phyloP scores from a whole-genome alignment of 768 basidiomycete genomes.

The Lentinula edodes region DNA sequence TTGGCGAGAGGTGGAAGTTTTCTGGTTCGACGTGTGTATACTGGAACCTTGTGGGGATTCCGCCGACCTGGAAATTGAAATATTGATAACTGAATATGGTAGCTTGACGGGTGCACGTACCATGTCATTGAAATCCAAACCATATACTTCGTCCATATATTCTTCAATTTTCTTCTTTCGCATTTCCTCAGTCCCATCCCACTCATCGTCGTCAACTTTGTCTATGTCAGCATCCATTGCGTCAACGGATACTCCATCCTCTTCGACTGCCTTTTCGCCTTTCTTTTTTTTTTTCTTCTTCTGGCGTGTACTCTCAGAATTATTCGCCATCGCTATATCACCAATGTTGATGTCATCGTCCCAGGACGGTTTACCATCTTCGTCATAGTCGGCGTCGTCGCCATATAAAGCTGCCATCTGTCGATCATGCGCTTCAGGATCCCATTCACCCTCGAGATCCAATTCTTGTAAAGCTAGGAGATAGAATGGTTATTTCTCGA shows the following conservation, averaged over 20 bases:
- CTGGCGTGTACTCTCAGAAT: slow-evolving; percentile 25
- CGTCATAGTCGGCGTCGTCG: slow-evolving; percentile 36
- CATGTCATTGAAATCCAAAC: slow-evolving; percentile 93
- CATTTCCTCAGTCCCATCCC: slow-evolving; percentile 90
- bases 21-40: slow-evolving; percentile 69
- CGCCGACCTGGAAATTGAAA: slow-evolving; percentile 59
- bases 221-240: slow-evolving; percentile 42
- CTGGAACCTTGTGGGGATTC: slow-evolving; percentile 88
- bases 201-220: slow-evolving; percentile 46
- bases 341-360: slow-evolving; percentile 83
- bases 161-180: slow-evolving; percentile 76
- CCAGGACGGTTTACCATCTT: slow-evolving; percentile 78
- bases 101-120: slow-evolving; percentile 37
- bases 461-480: slow-evolving; percentile 55
- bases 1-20: slow-evolving; percentile 66
- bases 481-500: neutral
- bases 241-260: slow-evolving; percentile 57
- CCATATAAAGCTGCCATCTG: slow-evolving; percentile 78
- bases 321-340: slow-evolving; percentile 47
- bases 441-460: slow-evolving; percentile 92
- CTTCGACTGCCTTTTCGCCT: slow-evolving; percentile 35
- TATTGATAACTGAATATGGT: neutral
- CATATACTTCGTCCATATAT: slow-evolving; percentile 90
- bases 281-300: slow-evolving; percentile 59
- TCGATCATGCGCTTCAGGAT: slow-evolving; percentile 75